Base-by-base conservation (phyloP, 2,329 filamentous ascomycete species). In the Sarocladium brachiariae region DNA sequence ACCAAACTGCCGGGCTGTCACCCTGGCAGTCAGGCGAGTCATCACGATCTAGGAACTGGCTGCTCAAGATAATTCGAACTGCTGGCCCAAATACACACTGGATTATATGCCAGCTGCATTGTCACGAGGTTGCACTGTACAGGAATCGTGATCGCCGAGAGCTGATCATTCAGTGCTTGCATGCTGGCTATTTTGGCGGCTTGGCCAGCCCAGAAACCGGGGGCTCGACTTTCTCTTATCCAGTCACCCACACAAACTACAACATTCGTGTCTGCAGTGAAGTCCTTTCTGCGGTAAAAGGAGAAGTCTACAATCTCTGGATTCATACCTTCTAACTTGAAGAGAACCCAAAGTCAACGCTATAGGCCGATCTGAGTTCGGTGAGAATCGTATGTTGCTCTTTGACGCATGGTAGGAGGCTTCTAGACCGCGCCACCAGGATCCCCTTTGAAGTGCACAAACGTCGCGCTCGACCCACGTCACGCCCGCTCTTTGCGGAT, bases 391-490 rank as follows among this genome's bases (percentile, higher is more conserved):
- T 25, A 27, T 27, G 39, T 43, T 43, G 39, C 27, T 11, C 35
- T 21, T 24, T 9, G 4, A 23, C 16, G 23, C 23, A 10, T 24
- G n/a, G 39, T 23, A 19, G 27, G 23, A 43, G 39, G 21, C 39
- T 43, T 43, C 39, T 43, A 25, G 39, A 43, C 39, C 39, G 23
- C 39, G 39, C 39, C 39, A 43, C 37, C 19, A 23, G 37, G 19
- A 21, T 11, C 5, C 37, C 7, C 37, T 21, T 39, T 19, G 23
- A 10, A 21, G 16, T 5, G 33, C 14, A n/a, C 14, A 8, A n/a
- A n/a, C 23, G 23, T 43, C n/a, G 9, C 7, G 10, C n/a, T 43
- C 21, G 14, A 25, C 23, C 39, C 19, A 39, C 16, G 37, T 8
- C 9, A 25, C 21, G 21, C 13, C 13, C n/a, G n/a, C n/a, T n/a